Conservation (phyloP, 2,329 filamentous ascomycete species). For the Neopestalotiopsis clavispora region DNA sequence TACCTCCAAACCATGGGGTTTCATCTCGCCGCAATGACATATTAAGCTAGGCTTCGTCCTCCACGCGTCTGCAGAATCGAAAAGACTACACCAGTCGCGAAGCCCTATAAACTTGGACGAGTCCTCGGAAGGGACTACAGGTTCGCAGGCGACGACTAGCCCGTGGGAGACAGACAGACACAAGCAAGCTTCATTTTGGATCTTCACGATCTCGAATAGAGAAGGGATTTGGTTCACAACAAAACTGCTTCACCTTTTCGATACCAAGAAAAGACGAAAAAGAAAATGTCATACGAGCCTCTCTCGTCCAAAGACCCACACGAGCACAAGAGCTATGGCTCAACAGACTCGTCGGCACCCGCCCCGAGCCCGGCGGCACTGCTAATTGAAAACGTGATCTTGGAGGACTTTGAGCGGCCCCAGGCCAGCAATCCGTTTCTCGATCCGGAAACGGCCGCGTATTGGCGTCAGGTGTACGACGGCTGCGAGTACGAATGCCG, state of each 20-base stretch:
- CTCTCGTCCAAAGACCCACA: conserved; percentile 14
- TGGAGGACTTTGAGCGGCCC: conserved; percentile 12
- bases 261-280: neutral
- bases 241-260: neutral
- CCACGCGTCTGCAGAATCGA: neutral
- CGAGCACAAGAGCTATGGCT: conserved; percentile 17
- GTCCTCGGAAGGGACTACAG: neutral
- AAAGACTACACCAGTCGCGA: neutral
- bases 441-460: conserved; percentile 33
- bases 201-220: neutral
- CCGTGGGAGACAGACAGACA: neutral
- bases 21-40: neutral
- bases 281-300: conserved; percentile 11
- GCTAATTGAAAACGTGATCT: neutral
- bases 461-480: conserved; percentile 40
- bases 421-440: conserved; percentile 33
- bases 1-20: neutral
- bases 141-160: neutral
- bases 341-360: neutral
- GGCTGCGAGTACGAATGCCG: conserved; percentile 54
- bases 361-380: conserved; percentile 5
- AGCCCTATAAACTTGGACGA: neutral
- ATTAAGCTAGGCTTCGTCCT: neutral
- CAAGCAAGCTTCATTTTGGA: neutral
- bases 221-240: too few relatives aligned